These are phyloP conservation scores for Mikania micrantha DNA, from an alignment of 129 eudicot genomes.

Conservation along the genomic window DNA sequence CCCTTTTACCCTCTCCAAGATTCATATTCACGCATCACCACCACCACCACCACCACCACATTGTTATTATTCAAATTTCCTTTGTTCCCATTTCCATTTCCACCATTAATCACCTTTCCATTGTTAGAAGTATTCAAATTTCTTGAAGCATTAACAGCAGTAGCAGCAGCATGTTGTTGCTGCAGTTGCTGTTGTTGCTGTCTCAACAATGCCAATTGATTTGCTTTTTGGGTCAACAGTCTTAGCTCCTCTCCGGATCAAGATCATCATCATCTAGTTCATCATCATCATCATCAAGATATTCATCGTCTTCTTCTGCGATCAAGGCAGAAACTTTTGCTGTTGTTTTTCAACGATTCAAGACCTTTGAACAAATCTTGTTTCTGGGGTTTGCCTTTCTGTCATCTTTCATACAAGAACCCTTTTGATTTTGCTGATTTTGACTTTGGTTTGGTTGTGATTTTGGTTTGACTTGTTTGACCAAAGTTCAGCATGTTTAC, in stretches of 20 bases:
- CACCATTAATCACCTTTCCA: conserved; percentile 12
- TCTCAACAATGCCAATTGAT: conserved; percentile 37
- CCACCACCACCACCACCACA: conserved; percentile 27
- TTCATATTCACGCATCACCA: conserved; percentile 25
- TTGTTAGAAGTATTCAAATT: conserved; percentile 18
- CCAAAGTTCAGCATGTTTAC: conserved; percentile 77
- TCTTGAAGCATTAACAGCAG: conserved; percentile 25
- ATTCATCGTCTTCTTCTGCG: conserved; percentile 41
- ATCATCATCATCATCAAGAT: conserved; percentile 35
- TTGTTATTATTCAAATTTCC: conserved; percentile 35
- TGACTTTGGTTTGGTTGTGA: conserved; percentile 25
- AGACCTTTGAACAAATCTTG: conserved; percentile 43
- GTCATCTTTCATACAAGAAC: conserved; percentile 42
- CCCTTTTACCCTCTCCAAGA: conserved; percentile 35
- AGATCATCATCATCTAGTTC: conserved; percentile 35
- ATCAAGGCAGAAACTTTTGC: conserved; percentile 42
- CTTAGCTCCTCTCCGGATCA: conserved; percentile 27
- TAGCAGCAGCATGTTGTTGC: conserved; percentile 35
- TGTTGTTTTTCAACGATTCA: conserved; percentile 47
- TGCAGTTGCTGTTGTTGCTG: conserved; percentile 43
- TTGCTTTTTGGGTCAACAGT: conserved; percentile 22
- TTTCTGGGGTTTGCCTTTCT: conserved; percentile 40
- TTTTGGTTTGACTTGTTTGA: conserved; percentile 34
- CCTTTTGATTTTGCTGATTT: conserved; percentile 46
- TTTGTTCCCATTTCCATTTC: conserved; percentile 33